These are phyloP conservation scores for Hortiboletus rubellus DNA, from an alignment of 1,284 basidiomycete species.

Conservation along the genomic window DNA sequence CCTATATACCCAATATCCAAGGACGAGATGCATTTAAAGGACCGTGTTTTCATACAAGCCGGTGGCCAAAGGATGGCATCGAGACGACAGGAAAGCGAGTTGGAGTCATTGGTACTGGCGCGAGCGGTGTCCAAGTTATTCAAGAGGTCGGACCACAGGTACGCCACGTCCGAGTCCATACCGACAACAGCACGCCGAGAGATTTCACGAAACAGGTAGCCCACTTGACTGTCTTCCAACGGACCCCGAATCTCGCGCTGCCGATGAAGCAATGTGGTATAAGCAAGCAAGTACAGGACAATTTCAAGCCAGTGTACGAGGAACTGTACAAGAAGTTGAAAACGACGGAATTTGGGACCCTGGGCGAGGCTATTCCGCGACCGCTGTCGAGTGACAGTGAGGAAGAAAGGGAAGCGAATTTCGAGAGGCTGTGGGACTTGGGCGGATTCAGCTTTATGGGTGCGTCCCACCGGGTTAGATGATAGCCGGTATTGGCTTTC, in stretches of 20 bases:
- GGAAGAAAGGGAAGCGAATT: slow-evolving; percentile 9
- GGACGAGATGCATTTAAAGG: slow-evolving; percentile 15
- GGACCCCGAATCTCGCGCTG: slow-evolving; percentile 19
- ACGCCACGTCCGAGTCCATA: neutral
- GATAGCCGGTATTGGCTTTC: neutral
- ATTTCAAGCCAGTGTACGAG: slow-evolving; percentile 18
- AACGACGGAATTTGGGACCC: neutral
- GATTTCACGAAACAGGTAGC: slow-evolving; percentile 1
- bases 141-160: slow-evolving; percentile 20
- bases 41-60: slow-evolving; percentile 5
- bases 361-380: neutral
- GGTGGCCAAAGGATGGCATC: slow-evolving; percentile 16
- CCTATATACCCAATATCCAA: slow-evolving; percentile 14
- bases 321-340: slow-evolving; percentile 10
- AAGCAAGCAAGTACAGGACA: slow-evolving; percentile 6
- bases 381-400: slow-evolving; percentile 5
- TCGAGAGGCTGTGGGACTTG: slow-evolving; percentile 13
- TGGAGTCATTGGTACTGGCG: slow-evolving; percentile 15
- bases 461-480: neutral
- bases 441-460: slow-evolving; percentile 10
- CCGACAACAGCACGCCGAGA: neutral
- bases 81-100: slow-evolving; percentile 12
- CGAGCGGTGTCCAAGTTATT: slow-evolving; percentile 17
- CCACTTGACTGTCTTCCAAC: slow-evolving; percentile 21
- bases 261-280: slow-evolving; percentile 15